These are phyloP conservation scores for Hanseniaspora gamundiae DNA, from an alignment of 1,139 yeast genomes.

Conservation along the genomic window DNA sequence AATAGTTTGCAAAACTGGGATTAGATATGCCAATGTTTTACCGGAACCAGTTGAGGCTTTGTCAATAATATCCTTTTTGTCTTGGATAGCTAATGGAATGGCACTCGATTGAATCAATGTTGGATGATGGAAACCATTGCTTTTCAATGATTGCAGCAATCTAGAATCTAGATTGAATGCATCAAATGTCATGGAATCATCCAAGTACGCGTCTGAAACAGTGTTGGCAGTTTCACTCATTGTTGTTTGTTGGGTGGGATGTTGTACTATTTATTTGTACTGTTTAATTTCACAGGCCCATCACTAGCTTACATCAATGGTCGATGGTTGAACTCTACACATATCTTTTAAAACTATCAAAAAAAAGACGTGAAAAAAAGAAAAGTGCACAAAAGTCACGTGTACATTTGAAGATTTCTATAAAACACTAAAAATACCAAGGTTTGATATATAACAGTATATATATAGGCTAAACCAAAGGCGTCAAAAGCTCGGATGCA, in stretches of 20 bases:
- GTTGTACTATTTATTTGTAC: no score
- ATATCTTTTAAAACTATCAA: background rate
- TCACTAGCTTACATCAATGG: no score
- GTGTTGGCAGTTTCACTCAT: constrained; percentile 7
- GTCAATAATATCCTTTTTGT: constrained; percentile 76
- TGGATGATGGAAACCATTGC: constrained; percentile 72
- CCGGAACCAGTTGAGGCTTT: constrained; percentile 89
- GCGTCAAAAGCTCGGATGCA: constrained; percentile 75
- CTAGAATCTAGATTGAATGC: constrained; percentile 68
- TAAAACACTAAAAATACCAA: no score
- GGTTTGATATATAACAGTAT: no score
- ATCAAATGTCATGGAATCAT: constrained; percentile 60
- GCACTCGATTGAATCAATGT: constrained; percentile 85
- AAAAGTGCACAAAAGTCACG: background rate
- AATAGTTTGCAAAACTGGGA: constrained; percentile 66
- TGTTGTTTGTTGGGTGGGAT: background rate
- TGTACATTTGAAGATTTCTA: background rate
- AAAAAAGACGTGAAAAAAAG: background rate
- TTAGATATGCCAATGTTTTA: constrained; percentile 72
- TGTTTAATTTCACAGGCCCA: no score
- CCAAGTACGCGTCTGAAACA: constrained; percentile 55
- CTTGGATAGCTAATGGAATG: constrained; percentile 83
- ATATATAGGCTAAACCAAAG: constrained; percentile 32
- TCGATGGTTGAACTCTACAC: background rate
- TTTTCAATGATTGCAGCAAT: constrained; percentile 70